Conservation (phyloP, 257 asterid species). For the Penstemon barbatus region DNA sequence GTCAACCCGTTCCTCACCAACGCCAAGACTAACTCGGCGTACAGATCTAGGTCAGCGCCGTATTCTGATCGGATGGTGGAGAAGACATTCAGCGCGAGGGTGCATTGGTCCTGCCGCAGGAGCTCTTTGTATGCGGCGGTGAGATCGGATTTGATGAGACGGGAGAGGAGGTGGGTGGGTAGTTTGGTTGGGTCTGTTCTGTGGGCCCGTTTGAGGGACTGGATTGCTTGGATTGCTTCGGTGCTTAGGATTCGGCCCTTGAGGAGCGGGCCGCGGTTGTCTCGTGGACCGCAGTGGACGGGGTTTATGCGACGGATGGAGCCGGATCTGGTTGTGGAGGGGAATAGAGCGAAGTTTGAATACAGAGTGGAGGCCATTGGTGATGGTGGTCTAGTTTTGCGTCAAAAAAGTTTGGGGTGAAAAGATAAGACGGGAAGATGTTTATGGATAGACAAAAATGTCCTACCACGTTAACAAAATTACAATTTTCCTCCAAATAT, state of each 20-base stretch:
- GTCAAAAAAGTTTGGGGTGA: slow-evolving; percentile 1
- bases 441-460: slow-evolving; percentile 7
- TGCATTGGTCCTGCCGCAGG: slow-evolving; percentile 76
- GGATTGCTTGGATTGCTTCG: slow-evolving; percentile 93
- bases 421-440: slow-evolving; percentile 18
- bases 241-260: slow-evolving; percentile 80
- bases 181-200: slow-evolving; percentile 49
- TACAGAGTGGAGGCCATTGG: slow-evolving; percentile 46
- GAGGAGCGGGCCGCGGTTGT: slow-evolving; percentile 74
- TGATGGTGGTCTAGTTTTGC: slow-evolving; percentile 5
- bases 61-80: slow-evolving; percentile 61
- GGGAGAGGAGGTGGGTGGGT: slow-evolving; percentile 60
- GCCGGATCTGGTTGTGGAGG: slow-evolving; percentile 27
- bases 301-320: slow-evolving; percentile 32
- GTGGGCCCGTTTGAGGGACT: slow-evolving; percentile 77
- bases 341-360: slow-evolving; percentile 39
- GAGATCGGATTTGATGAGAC: slow-evolving; percentile 87
- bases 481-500: background rate
- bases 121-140: slow-evolving; percentile 78
- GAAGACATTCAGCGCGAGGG: slow-evolving; percentile 65
- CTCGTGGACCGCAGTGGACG: slow-evolving; percentile 73
- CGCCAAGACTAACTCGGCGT: slow-evolving; percentile 59
- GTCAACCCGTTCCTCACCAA: slow-evolving; percentile 54
- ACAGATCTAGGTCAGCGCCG: slow-evolving; percentile 58
- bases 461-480: background rate